Base-by-base conservation (phyloP, 805 yeast genomes). In the Torulaspora delbrueckii region DNA sequence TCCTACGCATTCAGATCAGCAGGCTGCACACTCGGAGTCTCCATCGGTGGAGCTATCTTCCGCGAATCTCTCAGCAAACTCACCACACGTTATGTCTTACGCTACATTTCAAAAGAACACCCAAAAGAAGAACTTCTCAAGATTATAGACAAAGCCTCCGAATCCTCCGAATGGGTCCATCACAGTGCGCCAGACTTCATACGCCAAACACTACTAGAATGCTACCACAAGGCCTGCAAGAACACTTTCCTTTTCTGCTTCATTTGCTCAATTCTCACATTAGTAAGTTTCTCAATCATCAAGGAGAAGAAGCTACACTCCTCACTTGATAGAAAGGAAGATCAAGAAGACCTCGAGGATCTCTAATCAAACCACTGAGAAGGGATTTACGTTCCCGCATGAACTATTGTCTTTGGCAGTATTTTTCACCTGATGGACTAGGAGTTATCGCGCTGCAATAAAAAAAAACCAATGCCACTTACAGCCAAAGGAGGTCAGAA, bases 1-100 rank as follows among this genome's bases (percentile, higher is more conserved):
- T 95, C 87, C 59, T 89, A 90, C 62, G 89, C 90, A 0, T 87
- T 85, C 70, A 74, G 95, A 58, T 82, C 91, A 8, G 82, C 89
- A 0, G 96, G 95, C 0, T 83, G 91, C n/a, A 84, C 93, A 0
- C 65, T 86, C 40, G 95, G 95, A 31, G 89, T 87, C 12, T 70
- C 88, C 0, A 60, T 81, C 36, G 84, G 82, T 0, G 77, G 84
- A 4, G 81, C 85, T 4, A 71, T 83, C 18, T 82, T 83, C 63
- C 80, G 77, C 38, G 63, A 67, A 35, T 59, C 72, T 3, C 65
- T 82, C 25, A 56, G 61, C 18, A 35, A 45, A 1, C 52, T 55
- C 30, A 52, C 77, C 30, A 37, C 44, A 1, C 42, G 38, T 0
- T 58, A 62, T 9, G 70, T 76, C 18, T 49, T 70, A 18, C 46